These are phyloP conservation scores for Schizosaccharomyces versatilis DNA, from an alignment of 1,139 yeast genomes.

Conservation along the genomic window DNA sequence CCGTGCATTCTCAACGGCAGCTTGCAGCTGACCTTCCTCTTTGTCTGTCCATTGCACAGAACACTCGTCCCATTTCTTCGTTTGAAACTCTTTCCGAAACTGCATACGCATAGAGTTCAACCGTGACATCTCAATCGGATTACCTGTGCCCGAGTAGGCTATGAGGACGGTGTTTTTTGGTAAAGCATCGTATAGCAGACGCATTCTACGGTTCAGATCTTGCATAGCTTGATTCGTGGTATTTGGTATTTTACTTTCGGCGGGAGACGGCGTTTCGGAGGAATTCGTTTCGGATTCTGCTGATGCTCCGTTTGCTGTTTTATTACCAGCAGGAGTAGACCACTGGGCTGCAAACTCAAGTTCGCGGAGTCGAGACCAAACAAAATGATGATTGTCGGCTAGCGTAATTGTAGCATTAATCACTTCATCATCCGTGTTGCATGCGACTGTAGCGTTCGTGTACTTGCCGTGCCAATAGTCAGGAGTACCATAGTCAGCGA, in stretches of 20 bases:
- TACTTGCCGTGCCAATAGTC: slow-evolving; percentile 18
- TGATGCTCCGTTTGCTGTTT: slow-evolving; percentile 6
- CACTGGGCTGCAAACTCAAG: slow-evolving; percentile 27
- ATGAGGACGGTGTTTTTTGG: slow-evolving; percentile 42
- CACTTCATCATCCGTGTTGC: slow-evolving; percentile 38
- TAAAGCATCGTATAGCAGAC: slow-evolving; percentile 28
- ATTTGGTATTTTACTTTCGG: slow-evolving; percentile 8
- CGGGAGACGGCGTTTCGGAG: slow-evolving; percentile 3
- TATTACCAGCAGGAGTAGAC: slow-evolving; percentile 9
- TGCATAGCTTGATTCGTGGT: slow-evolving; percentile 16
- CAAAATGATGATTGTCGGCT: slow-evolving; percentile 23
- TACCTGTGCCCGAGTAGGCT: slow-evolving; percentile 42
- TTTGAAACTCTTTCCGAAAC: slow-evolving; percentile 26
- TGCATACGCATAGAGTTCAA: slow-evolving; percentile 25
- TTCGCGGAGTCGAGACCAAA: slow-evolving; percentile 37
- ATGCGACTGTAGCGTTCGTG: slow-evolving; percentile 24
- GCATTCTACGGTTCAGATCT: slow-evolving; percentile 27
- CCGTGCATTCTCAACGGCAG: slow-evolving; percentile 30
- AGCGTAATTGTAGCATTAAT: slow-evolving; percentile 22
- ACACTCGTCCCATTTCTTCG: slow-evolving; percentile 25
- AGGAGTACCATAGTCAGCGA: slow-evolving; percentile 21
- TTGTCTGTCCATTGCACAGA: slow-evolving; percentile 32
- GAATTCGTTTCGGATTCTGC: slow-evolving; percentile 9
- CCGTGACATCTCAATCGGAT: slow-evolving; percentile 30
- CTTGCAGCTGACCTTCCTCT: slow-evolving; percentile 24